Evolutionary conservation across 140 eudicot species (phyloP).

Genomic region (Cichorium intybus): DNA sequence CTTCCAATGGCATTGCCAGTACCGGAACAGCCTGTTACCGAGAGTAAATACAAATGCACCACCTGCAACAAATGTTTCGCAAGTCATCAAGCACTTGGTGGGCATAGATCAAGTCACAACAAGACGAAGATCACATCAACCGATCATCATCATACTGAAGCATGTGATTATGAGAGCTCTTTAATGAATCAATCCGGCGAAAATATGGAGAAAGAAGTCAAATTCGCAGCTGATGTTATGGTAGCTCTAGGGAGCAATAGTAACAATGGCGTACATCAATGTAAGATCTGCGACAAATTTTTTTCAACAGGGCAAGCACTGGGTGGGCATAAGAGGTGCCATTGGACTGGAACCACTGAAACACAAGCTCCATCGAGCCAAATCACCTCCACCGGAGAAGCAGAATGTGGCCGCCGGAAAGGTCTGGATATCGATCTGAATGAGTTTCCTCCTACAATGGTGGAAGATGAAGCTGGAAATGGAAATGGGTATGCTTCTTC

Average conservation of each 20-base stretch:
- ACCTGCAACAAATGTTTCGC: conserved; percentile 49
- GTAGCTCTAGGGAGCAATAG: not conserved
- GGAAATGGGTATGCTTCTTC: conserved; percentile 41
- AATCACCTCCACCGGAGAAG: conserved; percentile 34
- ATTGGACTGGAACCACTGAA: conserved; percentile 34
- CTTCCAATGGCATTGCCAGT: not conserved
- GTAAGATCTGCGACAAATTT: conserved; percentile 42
- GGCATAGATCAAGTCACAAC: conserved; percentile 76
- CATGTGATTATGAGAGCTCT: not conserved
- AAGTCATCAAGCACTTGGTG: conserved; percentile 76
- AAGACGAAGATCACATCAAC: conserved; percentile 32
- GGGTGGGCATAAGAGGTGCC: conserved; percentile 71
- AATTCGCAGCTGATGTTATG: not conserved
- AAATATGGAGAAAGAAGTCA: conserved; percentile 13
- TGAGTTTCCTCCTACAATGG: conserved; percentile 27
- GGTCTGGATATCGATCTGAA: conserved; percentile 49
- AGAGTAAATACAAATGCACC: conserved; percentile 47
- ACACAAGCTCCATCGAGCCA: conserved; percentile 28
- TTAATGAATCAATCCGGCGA: conserved; percentile 1
- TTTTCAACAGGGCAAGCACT: conserved; percentile 57
- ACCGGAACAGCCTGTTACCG: not conserved
- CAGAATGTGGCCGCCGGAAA: conserved; percentile 16
- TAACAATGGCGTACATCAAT: conserved; percentile 22
- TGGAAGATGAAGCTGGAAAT: conserved; percentile 26
- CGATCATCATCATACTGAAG: conserved; percentile 6